Percentiles rank a stretch among this genome's conserved stretches.
Evolutionary conservation across 2,329 filamentous ascomycete species (phyloP).

Genomic region (Scedosporium aurantiacum): DNA sequence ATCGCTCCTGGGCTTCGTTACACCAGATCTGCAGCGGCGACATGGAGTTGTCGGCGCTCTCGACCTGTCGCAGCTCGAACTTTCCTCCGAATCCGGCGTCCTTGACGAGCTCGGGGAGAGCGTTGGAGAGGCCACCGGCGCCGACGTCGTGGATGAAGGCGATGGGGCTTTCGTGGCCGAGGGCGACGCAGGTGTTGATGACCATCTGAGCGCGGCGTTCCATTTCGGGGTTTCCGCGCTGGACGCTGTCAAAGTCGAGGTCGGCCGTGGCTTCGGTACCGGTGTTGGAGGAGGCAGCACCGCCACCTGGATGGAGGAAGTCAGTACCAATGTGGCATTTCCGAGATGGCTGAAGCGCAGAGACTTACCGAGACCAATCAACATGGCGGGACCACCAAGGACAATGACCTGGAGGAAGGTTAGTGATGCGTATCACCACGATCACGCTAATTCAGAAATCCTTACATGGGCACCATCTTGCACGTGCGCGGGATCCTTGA

Average conservation of each 20-base stretch:
- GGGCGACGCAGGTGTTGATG: constrained; percentile 82
- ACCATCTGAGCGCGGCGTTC: constrained; percentile 94
- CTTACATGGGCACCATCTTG: constrained; percentile 63
- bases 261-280: constrained; percentile 84
- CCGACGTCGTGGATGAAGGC: constrained; percentile 97
- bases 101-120: constrained; percentile 79
- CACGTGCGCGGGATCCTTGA: constrained; percentile 73
- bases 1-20: constrained; percentile 92
- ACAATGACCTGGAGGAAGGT: constrained; percentile 51
- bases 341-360: not conserved
- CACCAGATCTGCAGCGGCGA: constrained; percentile 97
- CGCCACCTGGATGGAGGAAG: constrained; percentile 36
- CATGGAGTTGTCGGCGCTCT: constrained; percentile 83
- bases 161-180: constrained; percentile 80
- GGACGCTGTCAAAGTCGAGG: constrained; percentile 92
- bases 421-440: too few relatives aligned
- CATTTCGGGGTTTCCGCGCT: constrained; percentile 93
- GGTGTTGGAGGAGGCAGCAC: constrained; percentile 83
- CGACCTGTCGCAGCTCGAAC: constrained; percentile 90
- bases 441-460: too few relatives aligned
- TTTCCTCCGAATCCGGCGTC: constrained; percentile 84
- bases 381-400: constrained; percentile 90
- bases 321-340: not conserved
- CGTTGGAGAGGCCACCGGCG: constrained; percentile 67
- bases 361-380: constrained; percentile 69